These are phyloP conservation scores for Halophytophthora batemanensis DNA, from an alignment of 352 stramenopile species.

Conservation along the genomic window DNA sequence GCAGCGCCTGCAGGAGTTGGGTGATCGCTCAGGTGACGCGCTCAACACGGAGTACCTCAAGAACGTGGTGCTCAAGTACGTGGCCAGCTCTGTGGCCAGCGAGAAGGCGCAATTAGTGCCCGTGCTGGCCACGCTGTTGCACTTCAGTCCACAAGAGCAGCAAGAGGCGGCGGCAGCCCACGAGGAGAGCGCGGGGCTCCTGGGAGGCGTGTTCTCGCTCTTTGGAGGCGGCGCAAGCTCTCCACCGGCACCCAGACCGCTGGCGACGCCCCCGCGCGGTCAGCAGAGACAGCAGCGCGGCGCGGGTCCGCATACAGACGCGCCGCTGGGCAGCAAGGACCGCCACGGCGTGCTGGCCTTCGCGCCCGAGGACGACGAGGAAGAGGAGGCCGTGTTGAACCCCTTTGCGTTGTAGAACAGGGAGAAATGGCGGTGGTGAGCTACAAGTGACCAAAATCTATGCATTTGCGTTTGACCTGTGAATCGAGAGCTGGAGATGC, in stretches of 20 bases:
- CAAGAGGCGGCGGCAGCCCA: constrained; percentile 47
- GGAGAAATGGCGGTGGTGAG: too few species aligned
- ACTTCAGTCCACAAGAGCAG: constrained; percentile 72
- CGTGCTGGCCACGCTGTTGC: constrained; percentile 69
- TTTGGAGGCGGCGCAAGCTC: constrained; percentile 39
- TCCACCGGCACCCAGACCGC: constrained; percentile 40
- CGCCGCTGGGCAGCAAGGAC: constrained; percentile 29
- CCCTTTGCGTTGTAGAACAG: constrained; percentile 61
- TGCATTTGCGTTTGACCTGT: too few species aligned
- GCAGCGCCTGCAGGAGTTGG: constrained; percentile 49
- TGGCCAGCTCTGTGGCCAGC: constrained; percentile 63
- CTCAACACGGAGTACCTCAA: constrained; percentile 82
- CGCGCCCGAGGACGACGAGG: constrained; percentile 41
- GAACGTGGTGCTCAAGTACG: constrained; percentile 87
- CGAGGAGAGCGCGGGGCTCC: constrained; percentile 39
- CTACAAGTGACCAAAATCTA: too few species aligned
- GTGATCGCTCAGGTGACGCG: constrained; percentile 30
- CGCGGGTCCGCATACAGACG: constrained; percentile 18
- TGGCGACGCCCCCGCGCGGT: constrained; percentile 47
- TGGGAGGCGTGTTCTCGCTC: constrained; percentile 74
- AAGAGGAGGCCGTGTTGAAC: constrained; percentile 55
- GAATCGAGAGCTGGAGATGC: too few species aligned
- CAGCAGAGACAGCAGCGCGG: constrained; percentile 28
- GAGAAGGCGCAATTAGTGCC: constrained; percentile 80
- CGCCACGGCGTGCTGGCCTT: constrained; percentile 27